phyloP scores from a whole-genome alignment of 2,329 filamentous ascomycete species.

The Aspergillus novofumigatus region DNA sequence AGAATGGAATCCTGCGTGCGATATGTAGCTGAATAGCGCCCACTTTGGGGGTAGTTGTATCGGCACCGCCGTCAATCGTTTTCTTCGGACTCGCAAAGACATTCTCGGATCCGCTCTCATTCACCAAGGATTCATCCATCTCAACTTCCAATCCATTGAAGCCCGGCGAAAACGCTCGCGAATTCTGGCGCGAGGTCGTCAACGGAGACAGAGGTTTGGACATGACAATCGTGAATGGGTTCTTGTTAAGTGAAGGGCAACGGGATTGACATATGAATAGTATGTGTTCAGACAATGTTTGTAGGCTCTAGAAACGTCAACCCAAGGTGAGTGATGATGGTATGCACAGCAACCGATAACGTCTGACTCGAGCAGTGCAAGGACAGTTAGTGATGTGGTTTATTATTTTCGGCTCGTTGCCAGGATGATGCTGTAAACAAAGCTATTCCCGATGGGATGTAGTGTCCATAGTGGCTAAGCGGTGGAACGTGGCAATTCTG shows the following conservation, averaged over 20 bases:
- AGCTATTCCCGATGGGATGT: conserved; percentile 22
- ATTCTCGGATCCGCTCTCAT: conserved; percentile 21
- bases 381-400: conserved; percentile 9
- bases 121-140: conserved; percentile 13
- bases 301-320: not conserved
- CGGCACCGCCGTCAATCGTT: conserved; percentile 10
- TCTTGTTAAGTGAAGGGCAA: not conserved
- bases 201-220: conserved; percentile 39
- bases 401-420: conserved; percentile 22
- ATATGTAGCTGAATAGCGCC: conserved; percentile 11
- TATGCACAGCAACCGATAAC: not conserved
- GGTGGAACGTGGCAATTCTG: conserved; percentile 10
- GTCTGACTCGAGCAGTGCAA: not conserved
- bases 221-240: conserved; percentile 23
- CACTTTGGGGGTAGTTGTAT: conserved; percentile 9
- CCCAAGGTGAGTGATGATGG: not conserved
- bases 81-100: conserved; percentile 26
- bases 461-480: not conserved
- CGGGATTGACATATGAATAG: not conserved
- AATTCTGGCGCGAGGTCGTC: conserved; percentile 40
- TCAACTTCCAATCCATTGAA: conserved; percentile 12
- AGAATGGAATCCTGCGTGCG: conserved; percentile 16
- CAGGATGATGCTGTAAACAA: conserved; percentile 29
- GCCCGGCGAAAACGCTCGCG: conserved; percentile 30
- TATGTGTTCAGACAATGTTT: not conserved